phyloP scores from a whole-genome alignment of 2,329 filamentous ascomycete genomes.

The Talaromyces atroroseus region DNA sequence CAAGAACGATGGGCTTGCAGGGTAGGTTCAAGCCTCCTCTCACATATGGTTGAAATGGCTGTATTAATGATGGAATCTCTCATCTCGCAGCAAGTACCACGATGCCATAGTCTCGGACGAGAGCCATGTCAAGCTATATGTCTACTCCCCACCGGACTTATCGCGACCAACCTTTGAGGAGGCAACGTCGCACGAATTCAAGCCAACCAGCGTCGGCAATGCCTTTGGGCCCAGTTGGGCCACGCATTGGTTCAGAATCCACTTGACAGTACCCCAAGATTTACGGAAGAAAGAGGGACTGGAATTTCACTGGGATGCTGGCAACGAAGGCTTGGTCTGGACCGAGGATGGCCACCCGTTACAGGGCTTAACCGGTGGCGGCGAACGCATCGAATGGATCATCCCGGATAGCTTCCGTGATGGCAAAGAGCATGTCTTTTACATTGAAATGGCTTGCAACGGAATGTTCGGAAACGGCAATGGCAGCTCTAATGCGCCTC shows the following conservation, averaged over 20 bases:
- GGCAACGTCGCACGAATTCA: conserved; percentile 70
- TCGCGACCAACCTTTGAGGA: conserved; percentile 81
- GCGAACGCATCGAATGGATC: conserved; percentile 87
- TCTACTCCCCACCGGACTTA: conserved; percentile 76
- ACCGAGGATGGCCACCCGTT: conserved; percentile 81
- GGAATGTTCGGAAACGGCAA: conserved; percentile 95
- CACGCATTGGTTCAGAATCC: conserved; percentile 93
- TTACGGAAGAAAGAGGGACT: conserved; percentile 71
- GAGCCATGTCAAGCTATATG: conserved; percentile 74
- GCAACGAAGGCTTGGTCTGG: conserved; percentile 94
- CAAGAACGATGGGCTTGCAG: conserved; percentile 64
- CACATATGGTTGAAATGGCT: conserved; percentile 1
- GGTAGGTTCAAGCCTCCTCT: conserved; percentile 46
- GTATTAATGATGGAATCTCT: conserved; percentile 3
- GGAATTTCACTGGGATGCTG: conserved; percentile 95
- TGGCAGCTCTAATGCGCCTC: conserved; percentile 82
- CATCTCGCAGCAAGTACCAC: conserved; percentile 58
- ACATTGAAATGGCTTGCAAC: conserved; percentile 98
- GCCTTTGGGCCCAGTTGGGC: conserved; percentile 93
- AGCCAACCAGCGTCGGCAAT: conserved; percentile 66
- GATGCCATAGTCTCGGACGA: conserved; percentile 63
- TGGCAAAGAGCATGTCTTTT: conserved; percentile 81
- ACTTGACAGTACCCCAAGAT: conserved; percentile 68
- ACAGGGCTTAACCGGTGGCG: conserved; percentile 85
- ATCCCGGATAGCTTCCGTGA: conserved; percentile 76